These are phyloP conservation scores for Eragrostis tef DNA, from an alignment of 202 grass and related monocot genomes.

Conservation along the genomic window DNA sequence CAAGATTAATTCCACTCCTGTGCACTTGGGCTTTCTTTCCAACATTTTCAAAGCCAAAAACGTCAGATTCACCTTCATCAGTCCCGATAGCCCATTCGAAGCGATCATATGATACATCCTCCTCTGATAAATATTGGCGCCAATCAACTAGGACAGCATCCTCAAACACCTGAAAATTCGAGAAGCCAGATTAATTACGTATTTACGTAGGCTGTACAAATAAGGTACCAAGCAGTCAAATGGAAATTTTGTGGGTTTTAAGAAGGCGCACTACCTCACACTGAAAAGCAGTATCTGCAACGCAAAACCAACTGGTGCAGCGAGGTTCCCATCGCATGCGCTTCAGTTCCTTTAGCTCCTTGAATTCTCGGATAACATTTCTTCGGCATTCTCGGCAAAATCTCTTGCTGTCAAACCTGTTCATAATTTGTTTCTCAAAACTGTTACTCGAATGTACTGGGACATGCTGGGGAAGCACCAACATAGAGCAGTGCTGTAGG, in stretches of 20 bases:
- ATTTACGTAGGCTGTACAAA: constrained; percentile 33
- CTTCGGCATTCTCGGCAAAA: constrained; percentile 98
- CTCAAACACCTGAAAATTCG: constrained; percentile 76
- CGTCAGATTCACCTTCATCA: constrained; percentile 80
- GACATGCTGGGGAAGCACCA: constrained; percentile 9
- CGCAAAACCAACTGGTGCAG: constrained; percentile 91
- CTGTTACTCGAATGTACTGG: constrained; percentile 31
- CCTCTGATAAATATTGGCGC: constrained; percentile 63
- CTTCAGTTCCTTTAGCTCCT: constrained; percentile 95
- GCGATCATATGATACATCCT: constrained; percentile 75
- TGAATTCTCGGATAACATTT: constrained; percentile 98
- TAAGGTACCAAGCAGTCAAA: constrained; percentile 29
- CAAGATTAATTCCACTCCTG: constrained; percentile 76
- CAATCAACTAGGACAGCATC: constrained; percentile 73
- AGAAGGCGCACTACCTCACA: constrained; percentile 72
- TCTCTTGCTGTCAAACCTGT: constrained; percentile 98
- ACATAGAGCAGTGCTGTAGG: constrained; percentile 10
- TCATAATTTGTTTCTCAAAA: constrained; percentile 33
- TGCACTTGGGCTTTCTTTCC: constrained; percentile 73
- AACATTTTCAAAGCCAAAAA: constrained; percentile 89
- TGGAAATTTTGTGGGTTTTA: constrained; percentile 15
- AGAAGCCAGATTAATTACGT: constrained; percentile 36
- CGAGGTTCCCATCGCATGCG: constrained; percentile 70
- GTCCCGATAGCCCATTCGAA: constrained; percentile 98
- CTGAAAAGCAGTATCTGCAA: constrained; percentile 85